Conservation (phyloP, 1,284 basidiomycete genomes). For the Sporisorium iseilematis-ciliati region DNA sequence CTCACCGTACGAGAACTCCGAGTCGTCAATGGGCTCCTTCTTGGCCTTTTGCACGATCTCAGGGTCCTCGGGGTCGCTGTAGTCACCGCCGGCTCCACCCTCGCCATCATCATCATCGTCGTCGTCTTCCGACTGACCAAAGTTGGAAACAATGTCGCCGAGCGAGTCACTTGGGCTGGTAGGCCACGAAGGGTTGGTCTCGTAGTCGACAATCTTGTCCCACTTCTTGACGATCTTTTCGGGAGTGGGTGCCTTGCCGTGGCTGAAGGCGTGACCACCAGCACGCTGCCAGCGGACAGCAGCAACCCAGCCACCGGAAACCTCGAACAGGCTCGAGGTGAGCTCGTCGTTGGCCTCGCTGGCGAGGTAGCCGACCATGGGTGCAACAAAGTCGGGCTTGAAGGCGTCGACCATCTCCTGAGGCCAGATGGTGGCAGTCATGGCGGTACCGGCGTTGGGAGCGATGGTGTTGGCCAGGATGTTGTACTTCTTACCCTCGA, state of each 20-base stretch:
- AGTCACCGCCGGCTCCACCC: slow-evolving; percentile 69
- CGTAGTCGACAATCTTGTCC: slow-evolving; percentile 65
- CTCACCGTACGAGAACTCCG: slow-evolving; percentile 78
- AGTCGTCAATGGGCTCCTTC: slow-evolving; percentile 71
- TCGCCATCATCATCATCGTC: slow-evolving; percentile 57
- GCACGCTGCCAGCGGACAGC: slow-evolving; percentile 93
- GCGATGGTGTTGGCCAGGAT: slow-evolving; percentile 91
- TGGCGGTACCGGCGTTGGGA: slow-evolving; percentile 80
- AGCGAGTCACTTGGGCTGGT: slow-evolving; percentile 61
- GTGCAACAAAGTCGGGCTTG: slow-evolving; percentile 93
- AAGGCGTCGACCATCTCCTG: slow-evolving; percentile 94
- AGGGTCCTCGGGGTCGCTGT: slow-evolving; percentile 85
- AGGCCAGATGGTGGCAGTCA: slow-evolving; percentile 75
- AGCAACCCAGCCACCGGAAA: slow-evolving; percentile 91
- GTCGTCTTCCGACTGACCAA: slow-evolving; percentile 59
- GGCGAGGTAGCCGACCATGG: slow-evolving; percentile 89
- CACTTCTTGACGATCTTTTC: slow-evolving; percentile 66
- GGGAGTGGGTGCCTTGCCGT: slow-evolving; percentile 60
- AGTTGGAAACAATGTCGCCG: slow-evolving; percentile 66
- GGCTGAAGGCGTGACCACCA: slow-evolving; percentile 75
- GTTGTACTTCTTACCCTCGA: slow-evolving; percentile 90
- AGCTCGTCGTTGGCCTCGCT: slow-evolving; percentile 82
- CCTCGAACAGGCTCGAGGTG: slow-evolving; percentile 85
- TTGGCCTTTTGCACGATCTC: slow-evolving; percentile 86
- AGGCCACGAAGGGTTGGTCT: slow-evolving; percentile 68